Evolutionary conservation across 176 grass and related monocot genomes (phyloP), one percentile per base, ranked within the genome.

Genomic region (Microstegium vimineum): DNA sequence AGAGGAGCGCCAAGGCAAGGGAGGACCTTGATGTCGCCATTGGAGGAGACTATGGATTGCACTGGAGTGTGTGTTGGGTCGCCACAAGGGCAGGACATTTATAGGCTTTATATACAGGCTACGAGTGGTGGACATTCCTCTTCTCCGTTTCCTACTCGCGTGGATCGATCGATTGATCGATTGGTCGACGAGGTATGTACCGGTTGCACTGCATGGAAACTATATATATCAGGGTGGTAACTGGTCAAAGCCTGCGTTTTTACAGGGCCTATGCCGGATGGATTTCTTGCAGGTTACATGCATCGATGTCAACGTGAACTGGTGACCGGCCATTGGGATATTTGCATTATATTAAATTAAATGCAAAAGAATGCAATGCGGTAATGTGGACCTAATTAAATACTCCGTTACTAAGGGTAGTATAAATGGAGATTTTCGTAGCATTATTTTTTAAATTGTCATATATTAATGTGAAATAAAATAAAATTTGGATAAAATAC

Each of bases 1-100:
- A 31, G 73, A 90, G 46, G 79, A 90, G 73, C 36, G 13, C 66
- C 43, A 68, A 30, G 45, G 79, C 66, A 23, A 82, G 14, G 43
- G n/a, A 31, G 43, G n/a, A 31, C 46, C 79, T 82, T 20, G 35
- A 68, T 49, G 2, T 62, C 45, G 60, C 88, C 88, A 90, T 90
- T 33, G 78, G 43, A 0, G 38, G 49, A 33, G 52, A 56, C 8
- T 56, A 23, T n/a, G n/a, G 52, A n/a, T 3, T 5, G 65, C n/a
- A 52, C 16, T 62, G 62, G 17, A 4, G 8, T 57, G 22, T 15
- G 8, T 66, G 68, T 25, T 17, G 42, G 32, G 4, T 52, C 8
- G 46, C 5, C 45, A 15, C 28, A 81, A 14, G 80, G 41, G 42
- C 65, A 52, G 49, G 38, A 1, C 35, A 20, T n/a, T n/a, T n/a